phyloP scores from a whole-genome alignment of 2,329 filamentous ascomycete genomes.

The Chaetomium olivaceum region DNA sequence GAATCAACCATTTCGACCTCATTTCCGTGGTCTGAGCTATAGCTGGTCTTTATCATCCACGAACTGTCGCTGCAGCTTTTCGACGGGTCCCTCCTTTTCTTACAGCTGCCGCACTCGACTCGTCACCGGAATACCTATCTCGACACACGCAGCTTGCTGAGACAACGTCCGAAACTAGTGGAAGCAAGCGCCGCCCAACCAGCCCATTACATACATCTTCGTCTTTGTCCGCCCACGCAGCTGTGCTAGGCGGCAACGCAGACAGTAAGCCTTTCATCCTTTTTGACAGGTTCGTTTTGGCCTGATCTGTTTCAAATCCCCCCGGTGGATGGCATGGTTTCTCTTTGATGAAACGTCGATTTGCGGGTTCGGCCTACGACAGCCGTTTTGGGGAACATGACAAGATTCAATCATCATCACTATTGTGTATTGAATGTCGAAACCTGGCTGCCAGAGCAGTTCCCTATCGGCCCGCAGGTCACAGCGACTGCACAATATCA shows the following conservation, averaged over 20 bases:
- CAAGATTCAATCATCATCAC: not conserved
- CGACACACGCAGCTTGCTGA: not conserved
- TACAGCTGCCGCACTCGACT: not conserved
- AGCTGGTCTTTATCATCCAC: constrained; percentile 24
- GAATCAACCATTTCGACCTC: constrained; percentile 21
- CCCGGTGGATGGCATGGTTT: not conserved
- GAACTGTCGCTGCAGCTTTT: constrained; percentile 14
- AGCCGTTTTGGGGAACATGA: not conserved
- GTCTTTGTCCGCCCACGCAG: constrained; percentile 9
- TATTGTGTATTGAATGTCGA: not conserved
- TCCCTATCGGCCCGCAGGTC: constrained; percentile 24
- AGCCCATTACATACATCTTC: not conserved
- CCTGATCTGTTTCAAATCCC: not conserved
- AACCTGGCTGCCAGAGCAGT: constrained; percentile 14
- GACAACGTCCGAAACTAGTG: not conserved
- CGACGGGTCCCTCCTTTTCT: not conserved
- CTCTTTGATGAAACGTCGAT: not conserved
- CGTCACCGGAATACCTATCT: not conserved
- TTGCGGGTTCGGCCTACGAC: not conserved
- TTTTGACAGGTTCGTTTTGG: not conserved
- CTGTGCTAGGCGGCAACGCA: not conserved
- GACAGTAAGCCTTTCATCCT: constrained; percentile 1
- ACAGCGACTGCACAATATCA: constrained; percentile 6
- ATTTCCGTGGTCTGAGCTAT: constrained; percentile 17
- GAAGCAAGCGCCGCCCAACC: not conserved